phyloP scores from a whole-genome alignment of 192 early-diverging fungal species.

The Jimgerdemannia flammicorona region DNA sequence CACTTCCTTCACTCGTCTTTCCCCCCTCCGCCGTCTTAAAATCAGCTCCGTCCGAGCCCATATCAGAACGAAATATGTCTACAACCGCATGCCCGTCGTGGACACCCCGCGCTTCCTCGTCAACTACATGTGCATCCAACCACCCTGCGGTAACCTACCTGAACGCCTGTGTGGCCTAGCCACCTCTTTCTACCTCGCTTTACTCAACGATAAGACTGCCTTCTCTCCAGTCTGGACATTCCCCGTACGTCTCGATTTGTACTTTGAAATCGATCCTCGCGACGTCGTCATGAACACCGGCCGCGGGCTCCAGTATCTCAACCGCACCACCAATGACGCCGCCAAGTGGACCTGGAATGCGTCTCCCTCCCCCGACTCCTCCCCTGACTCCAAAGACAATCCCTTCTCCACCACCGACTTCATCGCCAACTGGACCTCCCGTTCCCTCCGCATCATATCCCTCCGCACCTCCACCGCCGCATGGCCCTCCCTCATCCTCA shows the following conservation, averaged over 20 bases:
- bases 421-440: not conserved
- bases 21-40: not conserved
- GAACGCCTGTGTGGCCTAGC: constrained; percentile 1
- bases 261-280: not conserved
- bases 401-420: not conserved
- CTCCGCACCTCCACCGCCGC: not conserved
- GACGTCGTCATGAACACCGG: not conserved
- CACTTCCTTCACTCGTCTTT: not conserved
- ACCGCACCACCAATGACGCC: not conserved
- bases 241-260: not conserved
- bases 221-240: not conserved
- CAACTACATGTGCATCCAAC: not conserved
- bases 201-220: not conserved
- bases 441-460: not conserved
- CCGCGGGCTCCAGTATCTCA: not conserved
- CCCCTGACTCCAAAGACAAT: not conserved
- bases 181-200: constrained; percentile 6
- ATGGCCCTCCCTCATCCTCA: not conserved
- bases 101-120: not conserved
- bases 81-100: not conserved
- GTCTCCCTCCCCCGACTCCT: no score
- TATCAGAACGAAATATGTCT: not conserved
- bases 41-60: not conserved
- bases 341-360: not conserved
- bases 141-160: constrained; percentile 3